Percentiles rank a stretch among this genome's conserved stretches.
These are phyloP conservation scores for Dothideomycetes sp. DNA, from an alignment of 2,329 filamentous ascomycete genomes.

Conservation along the genomic window DNA sequence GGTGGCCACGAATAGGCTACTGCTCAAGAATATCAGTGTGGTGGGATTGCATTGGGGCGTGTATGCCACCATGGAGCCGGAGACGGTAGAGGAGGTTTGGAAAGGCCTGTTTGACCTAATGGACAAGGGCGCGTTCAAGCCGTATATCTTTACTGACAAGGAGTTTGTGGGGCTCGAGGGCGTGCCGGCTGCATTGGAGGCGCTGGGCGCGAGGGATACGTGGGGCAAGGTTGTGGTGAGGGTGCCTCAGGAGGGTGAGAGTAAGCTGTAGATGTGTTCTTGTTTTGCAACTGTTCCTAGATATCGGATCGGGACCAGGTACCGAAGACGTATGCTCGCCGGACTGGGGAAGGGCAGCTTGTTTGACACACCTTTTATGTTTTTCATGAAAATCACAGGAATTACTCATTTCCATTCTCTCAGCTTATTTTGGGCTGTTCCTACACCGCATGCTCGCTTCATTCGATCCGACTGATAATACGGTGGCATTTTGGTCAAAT, in stretches of 20 bases:
- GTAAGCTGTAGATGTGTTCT: slow-evolving; percentile 21
- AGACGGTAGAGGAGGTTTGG: slow-evolving; percentile 66
- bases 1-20: slow-evolving; percentile 80
- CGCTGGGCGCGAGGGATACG: slow-evolving; percentile 68
- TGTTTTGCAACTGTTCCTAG: background rate
- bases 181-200: slow-evolving; percentile 64
- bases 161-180: slow-evolving; percentile 74
- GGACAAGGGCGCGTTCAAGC: slow-evolving; percentile 63
- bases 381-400: no score
- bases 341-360: no score
- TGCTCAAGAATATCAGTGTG: slow-evolving; percentile 86
- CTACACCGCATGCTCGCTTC: no score
- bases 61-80: slow-evolving; percentile 63
- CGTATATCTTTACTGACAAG: slow-evolving; percentile 72
- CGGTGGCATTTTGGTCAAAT: no score
- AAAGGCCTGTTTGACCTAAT: slow-evolving; percentile 70
- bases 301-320: slow-evolving; percentile 1
- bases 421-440: no score
- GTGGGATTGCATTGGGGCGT: slow-evolving; percentile 89
- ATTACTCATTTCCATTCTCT: no score
- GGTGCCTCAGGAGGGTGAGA: slow-evolving; percentile 51
- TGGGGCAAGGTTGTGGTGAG: slow-evolving; percentile 96
- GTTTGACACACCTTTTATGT: no score
- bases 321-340: no score
- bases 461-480: no score